These are phyloP conservation scores for Blepharisma japonicum DNA, from an alignment of 73 alveolate genomes.

Conservation along the genomic window DNA sequence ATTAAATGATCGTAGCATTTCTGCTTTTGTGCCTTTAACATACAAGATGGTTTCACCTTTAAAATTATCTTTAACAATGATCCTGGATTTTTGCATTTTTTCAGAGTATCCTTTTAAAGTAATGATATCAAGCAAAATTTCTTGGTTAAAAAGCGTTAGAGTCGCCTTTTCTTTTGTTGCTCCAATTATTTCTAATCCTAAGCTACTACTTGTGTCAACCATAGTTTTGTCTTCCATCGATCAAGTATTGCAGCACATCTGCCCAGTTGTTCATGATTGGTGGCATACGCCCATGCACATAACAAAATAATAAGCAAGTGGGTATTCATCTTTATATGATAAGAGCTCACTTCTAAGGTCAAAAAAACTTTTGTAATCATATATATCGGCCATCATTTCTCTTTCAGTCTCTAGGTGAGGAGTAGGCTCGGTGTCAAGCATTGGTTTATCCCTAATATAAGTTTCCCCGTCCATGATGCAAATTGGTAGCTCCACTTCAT, in stretches of 20 bases:
- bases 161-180: background rate
- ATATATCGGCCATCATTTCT: too few relatives aligned
- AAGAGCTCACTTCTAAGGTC: too few relatives aligned
- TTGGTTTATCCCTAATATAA: background rate
- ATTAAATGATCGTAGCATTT: background rate
- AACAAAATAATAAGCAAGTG: background rate
- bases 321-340: too few relatives aligned
- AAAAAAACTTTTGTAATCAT: too few relatives aligned
- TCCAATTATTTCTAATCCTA: background rate
- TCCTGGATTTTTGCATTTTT: conserved; percentile 8
- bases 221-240: background rate
- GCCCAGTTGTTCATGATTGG: background rate
- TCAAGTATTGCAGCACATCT: background rate
- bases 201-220: background rate
- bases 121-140: conserved; percentile 9
- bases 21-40: conserved; percentile 16
- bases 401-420: too few relatives aligned
- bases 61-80: background rate
- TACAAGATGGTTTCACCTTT: background rate
- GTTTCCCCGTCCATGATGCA: background rate
- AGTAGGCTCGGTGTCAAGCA: too few relatives aligned
- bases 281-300: background rate
- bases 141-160: background rate
- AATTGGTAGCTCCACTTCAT: background rate
- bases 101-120: background rate